phyloP scores from a whole-genome alignment of 2,329 filamentous ascomycete genomes.

The Septoria petroselini region DNA sequence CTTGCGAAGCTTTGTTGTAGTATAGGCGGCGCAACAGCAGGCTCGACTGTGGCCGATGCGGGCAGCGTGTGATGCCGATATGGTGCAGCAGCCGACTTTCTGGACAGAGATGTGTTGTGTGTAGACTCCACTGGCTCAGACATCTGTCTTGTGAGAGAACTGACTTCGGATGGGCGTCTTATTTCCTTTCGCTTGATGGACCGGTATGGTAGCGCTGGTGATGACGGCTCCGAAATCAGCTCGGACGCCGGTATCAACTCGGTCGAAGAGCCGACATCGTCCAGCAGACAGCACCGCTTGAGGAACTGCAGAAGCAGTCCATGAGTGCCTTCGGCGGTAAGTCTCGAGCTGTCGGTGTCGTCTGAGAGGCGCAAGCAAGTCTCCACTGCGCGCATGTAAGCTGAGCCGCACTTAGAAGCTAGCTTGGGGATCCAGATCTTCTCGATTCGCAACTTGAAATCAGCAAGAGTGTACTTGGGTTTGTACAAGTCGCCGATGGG shows the following conservation, averaged over 20 bases:
- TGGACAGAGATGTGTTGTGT: slow-evolving; percentile 5
- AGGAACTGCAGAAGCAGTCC: slow-evolving; percentile 35
- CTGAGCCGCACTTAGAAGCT: slow-evolving; percentile 65
- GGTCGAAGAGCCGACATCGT: slow-evolving; percentile 31
- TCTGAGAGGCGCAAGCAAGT: slow-evolving; percentile 70
- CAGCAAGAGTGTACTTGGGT: slow-evolving; percentile 56
- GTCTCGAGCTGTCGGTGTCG: slow-evolving; percentile 25
- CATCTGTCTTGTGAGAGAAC: slow-evolving; percentile 23
- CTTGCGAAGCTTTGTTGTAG: slow-evolving; percentile 2
- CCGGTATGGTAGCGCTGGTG: slow-evolving; percentile 14
- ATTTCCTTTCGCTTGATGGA: slow-evolving; percentile 8
- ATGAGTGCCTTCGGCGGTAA: slow-evolving; percentile 33
- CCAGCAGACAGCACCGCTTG: slow-evolving; percentile 38
- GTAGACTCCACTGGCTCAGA: slow-evolving; percentile 24
- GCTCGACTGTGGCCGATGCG: background rate
- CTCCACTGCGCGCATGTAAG: slow-evolving; percentile 73
- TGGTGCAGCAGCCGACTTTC: slow-evolving; percentile 9
- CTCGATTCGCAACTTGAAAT: slow-evolving; percentile 63
- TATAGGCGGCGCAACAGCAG: background rate
- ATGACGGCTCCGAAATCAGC: slow-evolving; percentile 23
- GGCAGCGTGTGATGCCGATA: slow-evolving; percentile 11
- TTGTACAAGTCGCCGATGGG: slow-evolving; percentile 60
- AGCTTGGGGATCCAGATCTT: slow-evolving; percentile 63
- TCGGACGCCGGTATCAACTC: slow-evolving; percentile 29
- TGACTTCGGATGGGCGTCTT: slow-evolving; percentile 19